Base-by-base conservation (phyloP, 2,329 filamentous ascomycete genomes). In the Pestalotiopsis sp. region DNA sequence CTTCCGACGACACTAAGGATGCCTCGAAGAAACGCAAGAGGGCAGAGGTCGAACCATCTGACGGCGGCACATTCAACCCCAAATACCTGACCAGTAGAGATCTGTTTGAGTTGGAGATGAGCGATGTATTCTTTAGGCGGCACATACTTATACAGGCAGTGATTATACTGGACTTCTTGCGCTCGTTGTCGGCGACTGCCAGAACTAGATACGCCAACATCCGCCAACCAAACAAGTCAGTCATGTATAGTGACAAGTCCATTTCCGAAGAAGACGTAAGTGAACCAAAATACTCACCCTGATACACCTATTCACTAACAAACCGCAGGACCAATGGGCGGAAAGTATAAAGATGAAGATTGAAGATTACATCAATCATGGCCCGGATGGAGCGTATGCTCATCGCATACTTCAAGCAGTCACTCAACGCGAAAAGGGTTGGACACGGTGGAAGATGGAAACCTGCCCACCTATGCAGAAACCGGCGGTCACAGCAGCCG, bases 41-140 rank as follows among this genome's bases (percentile, higher is more conserved):
- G 58, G 85, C 87, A 12, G 86, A 85, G 57, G 81, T 82, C 36
- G 86, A 89, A 65, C 88, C 89, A 7, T 85, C 88, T 64, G 87
- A 89, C 67, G 90, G 91, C 70, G 86, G 90, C 76, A 91, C 89
- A 27, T 98, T 97, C 82, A 99, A 99, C 75, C 95, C 97, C 1
- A 99, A 98, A 78, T 99, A 99, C 78, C 87, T 99, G 20, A 99
- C 96, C n/a, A 98, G 95, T 79, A 89, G 92, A 72, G 97, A 99
- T 78, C 85, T 99, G 1, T 99, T 99, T 80, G 94, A 97, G 75
- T 88, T 99, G 60, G 96, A 99, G 92, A 91, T 98, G 71, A 95
- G 94, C 79, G 96, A 99, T 80, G 87, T 97, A 56, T 95, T 95
- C 6, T 98, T 99, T 79, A 89, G 97, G 74, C 89, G 97, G 68